phyloP scores from a whole-genome alignment of 805 yeast species.

The Nakazawaea peltata region DNA sequence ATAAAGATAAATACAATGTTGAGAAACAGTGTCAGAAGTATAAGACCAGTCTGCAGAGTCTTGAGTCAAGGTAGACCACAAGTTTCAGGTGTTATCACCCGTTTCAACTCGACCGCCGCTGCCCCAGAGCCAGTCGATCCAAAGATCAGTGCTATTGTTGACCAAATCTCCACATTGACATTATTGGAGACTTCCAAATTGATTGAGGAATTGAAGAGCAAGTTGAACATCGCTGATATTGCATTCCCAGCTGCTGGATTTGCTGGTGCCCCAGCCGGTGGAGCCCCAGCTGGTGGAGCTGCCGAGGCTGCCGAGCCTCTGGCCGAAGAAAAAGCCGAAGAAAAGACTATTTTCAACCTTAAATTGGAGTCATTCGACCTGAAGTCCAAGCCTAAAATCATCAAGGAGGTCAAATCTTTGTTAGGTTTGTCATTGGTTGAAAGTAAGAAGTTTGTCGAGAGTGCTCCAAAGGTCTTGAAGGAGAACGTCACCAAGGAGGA shows the following conservation, averaged over 20 bases:
- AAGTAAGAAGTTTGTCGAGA: conserved; percentile 95
- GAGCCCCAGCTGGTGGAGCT: conserved; percentile 55
- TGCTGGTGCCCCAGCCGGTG: conserved; percentile 52
- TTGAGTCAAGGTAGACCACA: too few relatives aligned
- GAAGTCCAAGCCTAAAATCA: conserved; percentile 93
- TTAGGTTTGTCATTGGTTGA: conserved; percentile 92
- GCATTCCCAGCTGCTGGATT: conserved; percentile 71
- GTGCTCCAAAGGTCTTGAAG: conserved; percentile 93
- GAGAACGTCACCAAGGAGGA: conserved; percentile 95
- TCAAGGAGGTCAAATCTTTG: conserved; percentile 90
- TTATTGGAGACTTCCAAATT: conserved; percentile 87
- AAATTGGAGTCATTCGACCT: conserved; percentile 93
- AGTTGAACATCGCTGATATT: conserved; percentile 90
- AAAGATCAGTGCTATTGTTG: conserved; percentile 81
- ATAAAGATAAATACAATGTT: too few relatives aligned
- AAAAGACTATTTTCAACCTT: conserved; percentile 85
- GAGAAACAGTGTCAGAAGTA: too few relatives aligned
- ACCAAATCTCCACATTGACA: conserved; percentile 84
- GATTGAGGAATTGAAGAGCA: conserved; percentile 69
- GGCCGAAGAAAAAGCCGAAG: conserved; percentile 72
- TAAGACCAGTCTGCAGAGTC: too few relatives aligned
- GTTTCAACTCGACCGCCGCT: conserved; percentile 38
- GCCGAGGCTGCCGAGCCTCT: conserved; percentile 68
- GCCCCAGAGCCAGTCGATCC: conserved; percentile 63
- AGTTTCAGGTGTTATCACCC: too few relatives aligned